phyloP scores from a whole-genome alignment of 2,329 filamentous ascomycete species.

The Fusarium vanettenii region DNA sequence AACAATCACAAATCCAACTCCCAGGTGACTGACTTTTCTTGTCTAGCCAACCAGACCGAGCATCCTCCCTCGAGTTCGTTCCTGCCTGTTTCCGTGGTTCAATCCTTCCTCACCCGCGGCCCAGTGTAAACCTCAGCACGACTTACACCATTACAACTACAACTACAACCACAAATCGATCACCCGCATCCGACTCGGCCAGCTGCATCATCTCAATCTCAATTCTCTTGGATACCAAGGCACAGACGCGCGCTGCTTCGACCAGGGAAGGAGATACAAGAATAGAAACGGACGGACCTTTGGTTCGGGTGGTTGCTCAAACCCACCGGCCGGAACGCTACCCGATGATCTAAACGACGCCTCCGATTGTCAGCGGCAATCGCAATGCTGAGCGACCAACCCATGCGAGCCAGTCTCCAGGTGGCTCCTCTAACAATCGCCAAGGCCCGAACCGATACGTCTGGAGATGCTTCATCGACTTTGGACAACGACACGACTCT shows the following conservation, averaged over 20 bases:
- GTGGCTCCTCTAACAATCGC: constrained; percentile 69
- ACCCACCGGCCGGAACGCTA: constrained; percentile 31
- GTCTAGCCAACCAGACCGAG: constrained; percentile 36
- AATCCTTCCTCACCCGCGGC: constrained; percentile 7
- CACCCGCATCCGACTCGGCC: constrained; percentile 1
- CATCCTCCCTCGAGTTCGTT: constrained; percentile 21
- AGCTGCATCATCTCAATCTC: constrained; percentile 3
- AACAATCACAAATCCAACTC: constrained; percentile 22
- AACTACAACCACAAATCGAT: neutral
- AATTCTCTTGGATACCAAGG: constrained; percentile 38
- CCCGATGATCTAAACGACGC: constrained; percentile 46
- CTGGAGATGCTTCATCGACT: constrained; percentile 46
- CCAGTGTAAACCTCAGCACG: constrained; percentile 12
- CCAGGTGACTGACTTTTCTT: constrained; percentile 37
- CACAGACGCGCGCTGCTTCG: neutral
- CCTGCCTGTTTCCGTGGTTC: constrained; percentile 20
- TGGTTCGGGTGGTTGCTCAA: constrained; percentile 37
- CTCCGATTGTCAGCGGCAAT: constrained; percentile 42
- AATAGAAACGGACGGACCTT: constrained; percentile 21
- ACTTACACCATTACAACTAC: constrained; percentile 30
- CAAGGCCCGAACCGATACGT: constrained; percentile 51
- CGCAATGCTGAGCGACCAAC: constrained; percentile 55
- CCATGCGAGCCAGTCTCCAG: constrained; percentile 68
- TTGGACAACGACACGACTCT: constrained; percentile 52
- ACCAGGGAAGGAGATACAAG: neutral